These are phyloP conservation scores for Leishmania amazonensis DNA, from an alignment of 208 protist species.

Conservation along the genomic window DNA sequence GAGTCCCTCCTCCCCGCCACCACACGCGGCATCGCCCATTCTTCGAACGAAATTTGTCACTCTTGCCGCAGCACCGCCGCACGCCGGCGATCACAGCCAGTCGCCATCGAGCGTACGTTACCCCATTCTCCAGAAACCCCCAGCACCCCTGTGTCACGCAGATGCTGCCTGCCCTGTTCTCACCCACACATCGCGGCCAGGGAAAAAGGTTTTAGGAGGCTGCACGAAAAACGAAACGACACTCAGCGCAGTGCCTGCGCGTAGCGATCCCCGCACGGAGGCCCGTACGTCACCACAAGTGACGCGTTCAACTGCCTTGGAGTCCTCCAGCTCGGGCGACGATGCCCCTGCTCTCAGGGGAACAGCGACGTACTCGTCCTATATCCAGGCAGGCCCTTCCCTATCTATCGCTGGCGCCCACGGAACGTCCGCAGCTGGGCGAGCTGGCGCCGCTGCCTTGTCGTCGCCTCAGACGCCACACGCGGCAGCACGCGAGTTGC, in stretches of 20 bases:
- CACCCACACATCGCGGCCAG: background rate
- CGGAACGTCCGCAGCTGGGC: background rate
- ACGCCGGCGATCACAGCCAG: background rate
- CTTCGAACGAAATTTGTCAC: background rate
- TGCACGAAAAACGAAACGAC: background rate
- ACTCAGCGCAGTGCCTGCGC: background rate
- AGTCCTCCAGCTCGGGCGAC: background rate
- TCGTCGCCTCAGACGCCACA: background rate
- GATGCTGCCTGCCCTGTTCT: background rate
- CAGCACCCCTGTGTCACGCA: background rate
- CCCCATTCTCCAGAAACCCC: too few species aligned
- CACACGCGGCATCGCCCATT: constrained; percentile 4
- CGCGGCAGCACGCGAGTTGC: background rate
- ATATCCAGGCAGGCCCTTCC: background rate
- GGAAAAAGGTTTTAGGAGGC: background rate
- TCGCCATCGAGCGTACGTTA: background rate
- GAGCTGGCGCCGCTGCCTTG: background rate
- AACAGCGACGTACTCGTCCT: constrained; percentile 6
- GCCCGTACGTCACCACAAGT: background rate
- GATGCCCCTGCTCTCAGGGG: constrained; percentile 7
- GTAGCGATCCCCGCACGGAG: background rate
- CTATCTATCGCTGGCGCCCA: background rate
- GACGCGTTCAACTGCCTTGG: background rate
- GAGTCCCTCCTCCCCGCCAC: constrained; percentile 1
- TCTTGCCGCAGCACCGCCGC: background rate